These are phyloP conservation scores for Chimonanthus praecox DNA, from an alignment of 164 flowering plant species.

Conservation along the genomic window DNA sequence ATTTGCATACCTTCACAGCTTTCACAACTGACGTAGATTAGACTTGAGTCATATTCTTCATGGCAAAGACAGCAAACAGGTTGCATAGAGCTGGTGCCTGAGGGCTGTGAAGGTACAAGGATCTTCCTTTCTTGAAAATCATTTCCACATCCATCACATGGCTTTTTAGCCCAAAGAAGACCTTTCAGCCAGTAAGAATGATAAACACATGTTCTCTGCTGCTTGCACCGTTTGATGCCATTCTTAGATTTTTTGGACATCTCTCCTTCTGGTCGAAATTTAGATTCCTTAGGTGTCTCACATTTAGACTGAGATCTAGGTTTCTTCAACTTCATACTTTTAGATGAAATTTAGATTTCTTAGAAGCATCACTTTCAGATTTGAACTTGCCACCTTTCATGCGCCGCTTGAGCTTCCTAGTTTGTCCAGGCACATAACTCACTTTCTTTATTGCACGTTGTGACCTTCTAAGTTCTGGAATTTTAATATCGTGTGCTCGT, in stretches of 20 bases:
- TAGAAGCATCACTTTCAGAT: constrained; percentile 21
- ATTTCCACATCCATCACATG: constrained; percentile 53
- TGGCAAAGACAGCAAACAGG: constrained; percentile 68
- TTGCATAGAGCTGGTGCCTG: constrained; percentile 12
- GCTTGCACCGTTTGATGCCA: constrained; percentile 32
- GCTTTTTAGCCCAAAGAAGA: constrained; percentile 50
- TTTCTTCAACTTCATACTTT: no score
- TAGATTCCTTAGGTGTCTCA: background rate
- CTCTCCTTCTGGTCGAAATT: constrained; percentile 26
- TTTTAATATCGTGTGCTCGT: background rate
- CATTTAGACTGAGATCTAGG: background rate
- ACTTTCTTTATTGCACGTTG: constrained; percentile 54
- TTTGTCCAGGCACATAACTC: constrained; percentile 26
- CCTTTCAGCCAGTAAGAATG: constrained; percentile 85
- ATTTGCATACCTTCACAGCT: constrained; percentile 60
- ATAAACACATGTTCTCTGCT: constrained; percentile 41
- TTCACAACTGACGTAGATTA: constrained; percentile 58
- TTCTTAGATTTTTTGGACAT: constrained; percentile 23
- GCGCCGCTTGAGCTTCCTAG: constrained; percentile 24
- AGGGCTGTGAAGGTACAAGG: constrained; percentile 26
- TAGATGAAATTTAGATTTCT: constrained; percentile 16
- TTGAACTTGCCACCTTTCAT: constrained; percentile 34
- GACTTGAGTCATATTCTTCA: constrained; percentile 32
- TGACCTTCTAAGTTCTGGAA: constrained; percentile 19
- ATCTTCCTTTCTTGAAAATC: constrained; percentile 45